These are phyloP conservation scores for Canariomyces notabilis DNA, from an alignment of 2,329 filamentous ascomycete species.

Conservation along the genomic window DNA sequence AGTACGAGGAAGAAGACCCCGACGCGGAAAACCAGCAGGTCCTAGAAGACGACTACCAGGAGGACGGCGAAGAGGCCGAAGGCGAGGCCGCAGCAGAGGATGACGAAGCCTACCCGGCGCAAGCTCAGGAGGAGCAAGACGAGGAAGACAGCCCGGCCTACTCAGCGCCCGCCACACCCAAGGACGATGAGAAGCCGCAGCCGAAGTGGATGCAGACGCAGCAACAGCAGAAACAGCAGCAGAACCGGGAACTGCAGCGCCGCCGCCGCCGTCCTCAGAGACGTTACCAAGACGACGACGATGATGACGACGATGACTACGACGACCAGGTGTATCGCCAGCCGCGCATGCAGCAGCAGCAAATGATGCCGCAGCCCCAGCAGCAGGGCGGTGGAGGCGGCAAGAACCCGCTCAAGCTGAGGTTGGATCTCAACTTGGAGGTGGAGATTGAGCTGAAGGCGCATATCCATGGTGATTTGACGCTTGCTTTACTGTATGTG, in stretches of 20 bases:
- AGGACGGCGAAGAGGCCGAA: slow-evolving; percentile 18
- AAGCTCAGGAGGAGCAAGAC: slow-evolving; percentile 17
- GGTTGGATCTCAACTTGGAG: slow-evolving; percentile 70
- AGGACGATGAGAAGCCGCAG: slow-evolving; percentile 30
- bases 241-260: slow-evolving; percentile 25
- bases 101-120: slow-evolving; percentile 12
- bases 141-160: slow-evolving; percentile 24
- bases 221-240: slow-evolving; percentile 12
- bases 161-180: slow-evolving; percentile 30
- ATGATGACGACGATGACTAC: slow-evolving; percentile 21
- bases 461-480: slow-evolving; percentile 72
- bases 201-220: slow-evolving; percentile 30
- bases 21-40: slow-evolving; percentile 22
- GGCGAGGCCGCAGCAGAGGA: slow-evolving; percentile 14
- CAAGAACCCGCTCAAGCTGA: slow-evolving; percentile 62
- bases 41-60: slow-evolving; percentile 22
- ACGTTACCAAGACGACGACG: slow-evolving; percentile 17
- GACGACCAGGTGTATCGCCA: slow-evolving; percentile 24
- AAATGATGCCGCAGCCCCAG: slow-evolving; percentile 29
- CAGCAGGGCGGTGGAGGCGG: slow-evolving; percentile 33
- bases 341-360: slow-evolving; percentile 27
- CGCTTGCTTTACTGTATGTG: slow-evolving; percentile 63
- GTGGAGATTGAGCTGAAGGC: slow-evolving; percentile 77
- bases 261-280: slow-evolving; percentile 10
- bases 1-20: slow-evolving; percentile 26